Evolutionary conservation across 2,329 filamentous ascomycete genomes (phyloP).

Genomic region (Diaporthe sp.): DNA sequence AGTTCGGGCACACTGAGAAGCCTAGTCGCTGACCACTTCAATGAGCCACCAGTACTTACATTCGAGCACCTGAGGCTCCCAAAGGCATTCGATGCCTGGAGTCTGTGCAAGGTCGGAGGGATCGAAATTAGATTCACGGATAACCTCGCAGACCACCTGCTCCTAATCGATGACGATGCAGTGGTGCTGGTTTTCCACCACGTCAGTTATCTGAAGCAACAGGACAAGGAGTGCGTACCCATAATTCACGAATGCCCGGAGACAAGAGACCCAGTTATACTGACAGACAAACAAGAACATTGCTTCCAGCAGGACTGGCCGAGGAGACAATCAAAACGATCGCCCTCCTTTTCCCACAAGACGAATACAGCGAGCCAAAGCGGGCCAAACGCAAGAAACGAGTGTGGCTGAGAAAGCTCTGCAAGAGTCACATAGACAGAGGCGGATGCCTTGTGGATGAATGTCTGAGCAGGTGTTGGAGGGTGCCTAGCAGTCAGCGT

Average conservation of each 20-base stretch:
- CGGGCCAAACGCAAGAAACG: constrained; percentile 38
- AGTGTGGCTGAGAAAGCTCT: neutral
- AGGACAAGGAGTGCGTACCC: constrained; percentile 35
- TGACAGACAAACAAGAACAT: neutral
- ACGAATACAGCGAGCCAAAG: constrained; percentile 38
- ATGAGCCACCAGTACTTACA: neutral
- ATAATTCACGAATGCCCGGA: neutral
- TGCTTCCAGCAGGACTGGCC: neutral
- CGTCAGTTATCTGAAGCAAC: constrained; percentile 47
- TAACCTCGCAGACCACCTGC: constrained; percentile 53
- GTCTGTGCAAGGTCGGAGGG: constrained; percentile 46
- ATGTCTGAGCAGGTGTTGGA: constrained; percentile 41
- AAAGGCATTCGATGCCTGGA: constrained; percentile 39
- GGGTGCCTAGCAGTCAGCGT: constrained; percentile 45
- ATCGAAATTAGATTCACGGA: constrained; percentile 49
- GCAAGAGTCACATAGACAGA: neutral
- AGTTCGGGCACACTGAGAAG: neutral
- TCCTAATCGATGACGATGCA: constrained; percentile 49
- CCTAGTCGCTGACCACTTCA: neutral
- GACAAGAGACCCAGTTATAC: neutral
- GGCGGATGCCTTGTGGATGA: constrained; percentile 39
- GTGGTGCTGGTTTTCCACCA: constrained; percentile 52
- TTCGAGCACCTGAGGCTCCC: constrained; percentile 34
- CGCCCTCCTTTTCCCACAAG: constrained; percentile 25
- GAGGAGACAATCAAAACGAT: neutral